A percentile compares a stretch with the other conserved stretches of the same genome.
phyloP scores from a whole-genome alignment of 306 rosid species.

The Castanopsis chinensis region DNA sequence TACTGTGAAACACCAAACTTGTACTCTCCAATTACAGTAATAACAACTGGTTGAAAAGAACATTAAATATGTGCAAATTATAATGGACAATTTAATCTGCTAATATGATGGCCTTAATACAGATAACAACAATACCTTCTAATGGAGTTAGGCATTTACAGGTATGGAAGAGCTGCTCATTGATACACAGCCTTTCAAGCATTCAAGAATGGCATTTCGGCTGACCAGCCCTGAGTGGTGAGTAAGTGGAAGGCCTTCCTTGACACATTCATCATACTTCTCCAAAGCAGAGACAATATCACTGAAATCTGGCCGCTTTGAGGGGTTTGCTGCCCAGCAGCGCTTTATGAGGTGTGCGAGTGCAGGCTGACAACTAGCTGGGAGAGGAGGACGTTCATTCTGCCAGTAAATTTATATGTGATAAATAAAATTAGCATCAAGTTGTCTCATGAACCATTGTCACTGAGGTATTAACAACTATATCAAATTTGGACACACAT shows the following conservation, averaged over 20 bases:
- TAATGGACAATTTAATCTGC: conserved; percentile 15
- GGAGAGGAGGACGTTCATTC: conserved; percentile 97
- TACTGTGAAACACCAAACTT: background rate
- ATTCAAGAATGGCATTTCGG: conserved; percentile 62
- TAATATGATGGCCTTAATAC: conserved; percentile 4
- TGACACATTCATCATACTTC: conserved; percentile 87
- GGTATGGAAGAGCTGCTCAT: conserved; percentile 71
- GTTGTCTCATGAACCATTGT: background rate
- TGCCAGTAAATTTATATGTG: conserved; percentile 22
- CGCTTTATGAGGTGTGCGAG: conserved; percentile 88
- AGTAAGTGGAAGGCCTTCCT: conserved; percentile 96
- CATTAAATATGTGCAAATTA: conserved; percentile 34
- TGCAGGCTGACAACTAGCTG: conserved; percentile 93
- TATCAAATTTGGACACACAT: background rate
- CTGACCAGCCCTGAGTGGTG: conserved; percentile 68
- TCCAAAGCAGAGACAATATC: conserved; percentile 77
- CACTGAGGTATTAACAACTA: background rate
- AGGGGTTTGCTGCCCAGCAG: conserved; percentile 91
- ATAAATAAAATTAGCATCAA: background rate
- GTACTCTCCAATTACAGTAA: conserved; percentile 23
- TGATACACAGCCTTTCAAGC: conserved; percentile 79
- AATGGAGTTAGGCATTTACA: conserved; percentile 70
- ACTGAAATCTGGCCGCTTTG: conserved; percentile 93
- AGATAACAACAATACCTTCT: conserved; percentile 32
- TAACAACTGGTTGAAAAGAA: conserved; percentile 42